Base-by-base conservation (phyloP, 1,139 yeast genomes). In the Kurtzmaniella quercitrusa region DNA sequence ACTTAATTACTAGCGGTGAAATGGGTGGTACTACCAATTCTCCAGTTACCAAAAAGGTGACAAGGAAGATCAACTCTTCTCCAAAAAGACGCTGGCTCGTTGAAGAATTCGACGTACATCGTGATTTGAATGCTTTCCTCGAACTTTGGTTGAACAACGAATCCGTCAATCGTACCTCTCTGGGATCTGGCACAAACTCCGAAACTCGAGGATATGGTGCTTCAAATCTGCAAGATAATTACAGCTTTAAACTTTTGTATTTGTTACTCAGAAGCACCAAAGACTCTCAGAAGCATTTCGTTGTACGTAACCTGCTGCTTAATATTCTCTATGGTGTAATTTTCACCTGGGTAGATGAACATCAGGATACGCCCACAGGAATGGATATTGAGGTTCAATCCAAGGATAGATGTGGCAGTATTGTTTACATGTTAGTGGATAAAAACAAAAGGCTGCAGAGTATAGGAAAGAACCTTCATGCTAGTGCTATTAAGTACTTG, bases 61-160 rank as follows among this genome's bases (percentile, higher is more conserved):
- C 16, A 5, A 39, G 50, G 43, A 41, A 46, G 48, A 51, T 55
- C 40, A 53, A 55, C 7, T 44, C 57, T 2, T 47, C 57, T 6
- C 67, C 74, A 3, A 67, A 66, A 45, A 64, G 80, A 47, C 57
- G 73, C 45, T 81, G 87, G 87, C 65, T 81, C 37, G 86, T 80
- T 16, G 87, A 81, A 50, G 78, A 72, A 47, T 76, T 79, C 54
- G 72, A 75, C 46, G 53, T 74, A 35, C 64, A 64, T 14, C 63
- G 84, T 38, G 86, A 81, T 53, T 69, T 79, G 68, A 57, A 68
- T 11, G 73, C 79, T 19, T 62, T 81, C 34, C 63, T 71, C 16
- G 65, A 66, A 20, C 59, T 81, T 41, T 59, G 72, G 61, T 65
- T 34, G n/a, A 20, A 20, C n/a, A 34, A 34, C 26, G 20, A 34